Evolutionary conservation across 2,329 filamentous ascomycete species (phyloP).

Genomic region (Fusarium sterilihyphosum): DNA sequence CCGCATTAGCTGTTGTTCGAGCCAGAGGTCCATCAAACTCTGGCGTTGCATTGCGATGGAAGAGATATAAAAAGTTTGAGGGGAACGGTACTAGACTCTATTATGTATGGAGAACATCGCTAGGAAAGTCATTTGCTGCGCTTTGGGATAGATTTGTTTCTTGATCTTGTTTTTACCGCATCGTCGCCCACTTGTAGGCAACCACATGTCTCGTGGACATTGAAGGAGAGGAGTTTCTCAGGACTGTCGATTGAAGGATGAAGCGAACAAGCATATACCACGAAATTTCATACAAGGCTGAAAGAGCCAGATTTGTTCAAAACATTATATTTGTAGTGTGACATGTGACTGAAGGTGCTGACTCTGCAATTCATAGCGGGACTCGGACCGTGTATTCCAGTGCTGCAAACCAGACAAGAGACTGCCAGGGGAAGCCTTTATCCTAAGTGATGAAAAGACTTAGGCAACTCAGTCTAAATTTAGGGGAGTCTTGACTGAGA

Average conservation of each 20-base stretch:
- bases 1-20: conserved; percentile 26
- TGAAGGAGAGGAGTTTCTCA: conserved; percentile 5
- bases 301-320: background rate
- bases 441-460: no score
- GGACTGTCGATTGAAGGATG: background rate
- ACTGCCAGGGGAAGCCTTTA: background rate
- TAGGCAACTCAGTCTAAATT: no score
- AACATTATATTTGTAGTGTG: background rate
- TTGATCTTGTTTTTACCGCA: conserved; percentile 18
- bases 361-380: background rate
- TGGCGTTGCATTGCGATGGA: conserved; percentile 35
- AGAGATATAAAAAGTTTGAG: conserved; percentile 34
- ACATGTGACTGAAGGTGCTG: background rate
- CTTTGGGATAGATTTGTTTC: conserved; percentile 33
- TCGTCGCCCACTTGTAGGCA: background rate
- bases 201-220: background rate
- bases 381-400: background rate
- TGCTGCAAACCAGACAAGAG: background rate
- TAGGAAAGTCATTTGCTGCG: conserved; percentile 18
- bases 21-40: conserved; percentile 4
- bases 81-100: conserved; percentile 28
- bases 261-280: background rate
- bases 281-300: background rate
- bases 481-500: no score
- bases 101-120: conserved; percentile 14